Evolutionary conservation across 2,329 filamentous ascomycete species (phyloP).

Genomic region (Macrophomina pseudophaseolina): DNA sequence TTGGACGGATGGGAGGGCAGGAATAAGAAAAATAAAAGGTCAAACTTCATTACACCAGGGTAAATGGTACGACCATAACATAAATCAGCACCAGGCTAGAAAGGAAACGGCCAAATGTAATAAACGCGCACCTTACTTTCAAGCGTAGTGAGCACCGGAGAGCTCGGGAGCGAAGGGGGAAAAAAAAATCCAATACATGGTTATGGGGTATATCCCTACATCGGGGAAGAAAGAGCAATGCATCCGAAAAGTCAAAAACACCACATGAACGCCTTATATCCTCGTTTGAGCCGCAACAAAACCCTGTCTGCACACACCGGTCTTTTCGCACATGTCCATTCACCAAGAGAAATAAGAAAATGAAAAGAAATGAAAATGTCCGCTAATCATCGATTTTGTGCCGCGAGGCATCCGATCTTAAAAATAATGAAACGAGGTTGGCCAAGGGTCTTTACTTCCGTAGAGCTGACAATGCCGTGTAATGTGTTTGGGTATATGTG

Average conservation of each 20-base stretch:
- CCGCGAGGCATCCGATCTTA: slow-evolving; percentile 26
- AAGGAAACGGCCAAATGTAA: neutral
- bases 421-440: neutral
- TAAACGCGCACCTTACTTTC: neutral
- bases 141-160: neutral
- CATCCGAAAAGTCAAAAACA: slow-evolving; percentile 8
- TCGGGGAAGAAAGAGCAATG: neutral
- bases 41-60: slow-evolving; percentile 1
- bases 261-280: slow-evolving; percentile 4
- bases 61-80: neutral
- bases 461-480: neutral
- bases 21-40: neutral
- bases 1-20: neutral
- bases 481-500: slow-evolving; percentile 3
- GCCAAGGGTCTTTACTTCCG: neutral
- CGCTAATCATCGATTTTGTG: slow-evolving; percentile 22
- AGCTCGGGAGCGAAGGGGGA: neutral
- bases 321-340: neutral
- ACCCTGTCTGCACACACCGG: neutral
- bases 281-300: neutral
- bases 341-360: neutral
- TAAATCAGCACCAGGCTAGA: neutral
- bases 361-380: neutral
- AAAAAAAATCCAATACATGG: neutral
- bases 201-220: slow-evolving; percentile 13